Evolutionary conservation across 2,329 filamentous ascomycete genomes (phyloP).

Genomic region (Zymoseptoria passerinii): DNA sequence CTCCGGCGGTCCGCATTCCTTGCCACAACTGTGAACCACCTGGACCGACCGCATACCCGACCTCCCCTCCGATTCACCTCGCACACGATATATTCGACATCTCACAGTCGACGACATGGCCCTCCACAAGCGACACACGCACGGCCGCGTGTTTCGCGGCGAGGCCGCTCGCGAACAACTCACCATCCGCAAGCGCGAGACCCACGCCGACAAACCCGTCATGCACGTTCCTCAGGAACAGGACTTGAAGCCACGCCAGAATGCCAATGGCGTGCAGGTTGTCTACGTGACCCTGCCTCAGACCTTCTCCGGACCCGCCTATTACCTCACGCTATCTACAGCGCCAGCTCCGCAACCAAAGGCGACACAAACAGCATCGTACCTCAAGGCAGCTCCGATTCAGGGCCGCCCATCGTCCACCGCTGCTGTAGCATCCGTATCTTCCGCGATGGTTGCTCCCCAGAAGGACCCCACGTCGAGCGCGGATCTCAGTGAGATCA

Average conservation of each 20-base stretch:
- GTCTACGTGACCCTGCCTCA: slow-evolving; percentile 47
- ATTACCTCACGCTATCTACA: slow-evolving; percentile 22
- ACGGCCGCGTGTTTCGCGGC: slow-evolving; percentile 25
- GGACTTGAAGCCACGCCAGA: slow-evolving; percentile 8
- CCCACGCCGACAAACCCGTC: slow-evolving; percentile 16
- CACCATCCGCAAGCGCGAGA: slow-evolving; percentile 21
- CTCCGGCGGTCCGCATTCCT: slow-evolving; percentile 15
- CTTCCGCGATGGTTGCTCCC: not conserved
- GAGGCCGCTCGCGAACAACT: slow-evolving; percentile 20
- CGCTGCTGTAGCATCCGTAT: slow-evolving; percentile 1
- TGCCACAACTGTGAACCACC: not conserved
- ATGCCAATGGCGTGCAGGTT: slow-evolving; percentile 31
- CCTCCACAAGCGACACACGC: slow-evolving; percentile 23
- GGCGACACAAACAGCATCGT: not conserved
- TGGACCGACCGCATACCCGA: not conserved
- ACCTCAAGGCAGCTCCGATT: not conserved
- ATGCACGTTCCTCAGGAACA: slow-evolving; percentile 24
- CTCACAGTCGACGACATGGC: slow-evolving; percentile 18
- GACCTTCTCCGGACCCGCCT: slow-evolving; percentile 43
- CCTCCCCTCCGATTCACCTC: not conserved
- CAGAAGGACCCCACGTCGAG: not conserved
- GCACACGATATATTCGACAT: slow-evolving; percentile 2
- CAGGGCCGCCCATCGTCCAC: not conserved
- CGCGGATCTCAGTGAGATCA: not conserved
- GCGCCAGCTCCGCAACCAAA: not conserved